Percentiles rank a stretch among this genome's conserved stretches.
Evolutionary conservation across 2,329 filamentous ascomycete species (phyloP).

Genomic region (Scytalidium sp.): DNA sequence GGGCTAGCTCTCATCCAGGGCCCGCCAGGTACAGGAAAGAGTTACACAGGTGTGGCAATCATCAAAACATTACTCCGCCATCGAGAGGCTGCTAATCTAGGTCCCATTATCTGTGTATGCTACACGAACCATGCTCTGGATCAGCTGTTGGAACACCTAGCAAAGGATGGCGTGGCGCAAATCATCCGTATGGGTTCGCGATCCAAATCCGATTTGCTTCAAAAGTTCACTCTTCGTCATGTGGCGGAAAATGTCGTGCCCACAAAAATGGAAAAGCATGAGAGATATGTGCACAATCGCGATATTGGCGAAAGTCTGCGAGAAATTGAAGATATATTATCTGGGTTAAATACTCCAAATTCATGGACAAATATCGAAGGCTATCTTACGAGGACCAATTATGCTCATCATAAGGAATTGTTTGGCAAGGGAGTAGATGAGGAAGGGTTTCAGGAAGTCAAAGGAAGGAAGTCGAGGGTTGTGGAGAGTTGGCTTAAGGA

Average conservation of each 20-base stretch:
- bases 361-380: slow-evolving; percentile 17
- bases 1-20: slow-evolving; percentile 64
- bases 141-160: slow-evolving; percentile 27
- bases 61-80: slow-evolving; percentile 51
- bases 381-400: slow-evolving; percentile 14
- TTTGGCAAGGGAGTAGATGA: slow-evolving; percentile 16
- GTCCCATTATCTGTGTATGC: slow-evolving; percentile 47
- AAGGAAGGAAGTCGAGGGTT: slow-evolving; percentile 15
- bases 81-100: slow-evolving; percentile 35
- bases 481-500: slow-evolving; percentile 18
- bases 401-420: slow-evolving; percentile 13
- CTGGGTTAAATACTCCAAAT: slow-evolving; percentile 16
- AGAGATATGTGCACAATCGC: slow-evolving; percentile 17
- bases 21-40: slow-evolving; percentile 69
- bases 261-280: slow-evolving; percentile 19
- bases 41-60: slow-evolving; percentile 56
- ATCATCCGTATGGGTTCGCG: slow-evolving; percentile 20
- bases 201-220: slow-evolving; percentile 21
- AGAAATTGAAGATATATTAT: slow-evolving; percentile 16
- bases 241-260: slow-evolving; percentile 10
- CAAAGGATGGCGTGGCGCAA: slow-evolving; percentile 19
- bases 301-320: slow-evolving; percentile 12
- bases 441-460: slow-evolving; percentile 17
- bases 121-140: slow-evolving; percentile 31
- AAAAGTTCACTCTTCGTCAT: slow-evolving; percentile 16